Evolutionary conservation across 1,284 basidiomycete species (phyloP), one percentile per base, ranked within the genome.

Genomic region (Trametes hirsuta): DNA sequence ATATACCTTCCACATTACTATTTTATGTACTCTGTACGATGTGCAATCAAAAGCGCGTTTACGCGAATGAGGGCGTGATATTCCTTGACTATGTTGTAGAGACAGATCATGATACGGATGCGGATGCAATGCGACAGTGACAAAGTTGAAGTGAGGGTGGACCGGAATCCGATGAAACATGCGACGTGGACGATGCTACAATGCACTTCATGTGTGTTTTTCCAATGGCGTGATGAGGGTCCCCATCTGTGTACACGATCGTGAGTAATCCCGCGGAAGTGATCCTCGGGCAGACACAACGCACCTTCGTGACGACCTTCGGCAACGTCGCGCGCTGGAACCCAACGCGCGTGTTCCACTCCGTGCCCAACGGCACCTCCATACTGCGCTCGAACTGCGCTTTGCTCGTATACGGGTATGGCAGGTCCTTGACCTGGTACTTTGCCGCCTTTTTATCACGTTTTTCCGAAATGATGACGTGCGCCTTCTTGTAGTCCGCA

Each of bases 381-480:
- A 97, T 88, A 61, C 84, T 86, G 35, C 90, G 85, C 74, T 96
- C 93, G 72, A 92, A 97, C 77, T 98, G 96, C 8, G 89, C 91
- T 53, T 87, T 86, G 72, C 88, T 91, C 4, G 96, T 77, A 74
- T 95, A 99, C 2, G 97, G 97, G 74, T 91, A 93, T 2, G 97
- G 97, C 49, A 99, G 76, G 73, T 97, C 94, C 73, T 91, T 92
- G 56, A 94, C 85, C 59, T 89, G 81, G 75, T 95, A 98, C 75
- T 93, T 92, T 11, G 86, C 79, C 1, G 93, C 94, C 74, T 98
- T 98, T 79, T 95, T 95, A 78, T 98, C 95, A 57, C 88, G 86
- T 72, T 90, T 91, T 76, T 99, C 95, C 1, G 93, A 93, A 70
- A 99, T 93, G 77, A 99, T 97, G 66, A 99, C 87, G 73, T 97